phyloP scores from a whole-genome alignment of 2,329 filamentous ascomycete species.

The Gremmenia infestans region DNA sequence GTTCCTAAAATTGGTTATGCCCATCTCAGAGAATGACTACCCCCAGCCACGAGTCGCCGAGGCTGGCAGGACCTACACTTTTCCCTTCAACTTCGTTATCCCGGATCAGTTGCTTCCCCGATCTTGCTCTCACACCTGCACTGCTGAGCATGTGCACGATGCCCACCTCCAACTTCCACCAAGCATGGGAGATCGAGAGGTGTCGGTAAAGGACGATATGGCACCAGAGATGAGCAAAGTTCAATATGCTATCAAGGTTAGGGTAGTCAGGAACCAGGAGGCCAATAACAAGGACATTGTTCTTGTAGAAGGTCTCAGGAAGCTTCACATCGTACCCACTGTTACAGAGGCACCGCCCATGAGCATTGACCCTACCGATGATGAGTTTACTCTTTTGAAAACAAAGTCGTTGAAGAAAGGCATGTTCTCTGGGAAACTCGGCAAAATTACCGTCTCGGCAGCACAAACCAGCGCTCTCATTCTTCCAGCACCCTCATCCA shows the following conservation, averaged over 20 bases:
- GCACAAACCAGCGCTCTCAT: slow-evolving; percentile 28
- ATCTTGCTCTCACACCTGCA: slow-evolving; percentile 23
- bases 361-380: slow-evolving; percentile 17
- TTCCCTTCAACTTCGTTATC: slow-evolving; percentile 32
- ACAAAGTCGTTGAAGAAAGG: slow-evolving; percentile 30
- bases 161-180: slow-evolving; percentile 30
- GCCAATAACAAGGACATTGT: slow-evolving; percentile 17
- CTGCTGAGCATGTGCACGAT: slow-evolving; percentile 25
- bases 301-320: slow-evolving; percentile 22
- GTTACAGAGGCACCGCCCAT: slow-evolving; percentile 28
- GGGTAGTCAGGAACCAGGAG: slow-evolving; percentile 24
- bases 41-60: slow-evolving; percentile 27
- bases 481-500: slow-evolving; percentile 22
- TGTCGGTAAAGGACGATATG: slow-evolving; percentile 24
- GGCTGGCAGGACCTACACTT: slow-evolving; percentile 27
- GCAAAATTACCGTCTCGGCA: slow-evolving; percentile 29
- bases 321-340: slow-evolving; percentile 27
- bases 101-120: slow-evolving; percentile 29
- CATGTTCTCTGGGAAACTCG: slow-evolving; percentile 31
- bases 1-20: slow-evolving; percentile 31
- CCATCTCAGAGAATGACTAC: slow-evolving; percentile 27
- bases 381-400: slow-evolving; percentile 24
- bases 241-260: slow-evolving; percentile 26
- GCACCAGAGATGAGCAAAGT: slow-evolving; percentile 29
- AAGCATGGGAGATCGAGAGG: slow-evolving; percentile 26